Evolutionary conservation across 345 rosid genomes (phyloP).

Genomic region (Moricandia arvensis): DNA sequence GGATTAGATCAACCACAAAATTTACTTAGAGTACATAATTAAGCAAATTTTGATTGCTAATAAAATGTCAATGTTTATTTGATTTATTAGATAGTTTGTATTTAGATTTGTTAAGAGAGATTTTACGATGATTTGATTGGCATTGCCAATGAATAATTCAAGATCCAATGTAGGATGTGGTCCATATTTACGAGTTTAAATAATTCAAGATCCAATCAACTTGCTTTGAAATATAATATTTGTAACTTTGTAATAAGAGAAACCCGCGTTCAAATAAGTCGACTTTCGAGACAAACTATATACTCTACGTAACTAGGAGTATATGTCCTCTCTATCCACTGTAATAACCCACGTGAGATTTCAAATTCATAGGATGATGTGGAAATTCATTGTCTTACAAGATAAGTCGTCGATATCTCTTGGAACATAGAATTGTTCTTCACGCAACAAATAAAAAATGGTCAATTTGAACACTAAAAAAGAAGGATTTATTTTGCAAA

Average conservation of each 20-base stretch:
- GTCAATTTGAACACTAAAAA: too few species aligned
- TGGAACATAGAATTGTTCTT: too few species aligned
- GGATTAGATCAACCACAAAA: background rate
- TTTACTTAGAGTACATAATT: background rate
- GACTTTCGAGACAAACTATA: background rate
- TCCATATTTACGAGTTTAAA: background rate
- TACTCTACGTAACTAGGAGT: too few species aligned
- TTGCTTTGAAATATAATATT: background rate
- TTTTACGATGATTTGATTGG: too few species aligned
- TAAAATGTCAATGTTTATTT: background rate
- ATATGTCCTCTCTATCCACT: background rate
- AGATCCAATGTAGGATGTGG: background rate
- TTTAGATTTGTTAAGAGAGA: background rate
- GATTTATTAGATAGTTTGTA: background rate
- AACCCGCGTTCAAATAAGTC: background rate
- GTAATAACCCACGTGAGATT: constrained; percentile 1
- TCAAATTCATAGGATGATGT: background rate
- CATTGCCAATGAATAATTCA: too few species aligned
- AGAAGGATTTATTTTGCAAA: too few species aligned
- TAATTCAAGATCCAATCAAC: background rate
- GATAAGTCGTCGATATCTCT: background rate
- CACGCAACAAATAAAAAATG: too few species aligned
- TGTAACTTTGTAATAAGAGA: background rate
- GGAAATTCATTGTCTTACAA: background rate
- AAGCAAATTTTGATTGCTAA: background rate